phyloP scores from a whole-genome alignment of 352 stramenopile species.

The Phytophthora capsici region DNA sequence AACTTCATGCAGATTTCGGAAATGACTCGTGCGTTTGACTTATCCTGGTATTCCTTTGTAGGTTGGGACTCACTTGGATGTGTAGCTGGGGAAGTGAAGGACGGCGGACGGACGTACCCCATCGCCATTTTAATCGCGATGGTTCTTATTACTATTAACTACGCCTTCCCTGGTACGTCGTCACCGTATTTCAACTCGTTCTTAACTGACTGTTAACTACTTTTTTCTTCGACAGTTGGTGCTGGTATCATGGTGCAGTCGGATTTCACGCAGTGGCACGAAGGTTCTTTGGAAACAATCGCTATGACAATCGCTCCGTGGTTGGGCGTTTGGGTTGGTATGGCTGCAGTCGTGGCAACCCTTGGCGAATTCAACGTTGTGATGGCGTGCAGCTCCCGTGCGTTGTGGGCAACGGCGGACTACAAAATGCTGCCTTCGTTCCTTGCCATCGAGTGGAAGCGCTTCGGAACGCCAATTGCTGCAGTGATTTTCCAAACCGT shows the following conservation, averaged over 20 bases:
- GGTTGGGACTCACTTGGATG: constrained; percentile 86
- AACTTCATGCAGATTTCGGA: background rate
- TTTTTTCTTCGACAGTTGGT: constrained; percentile 45
- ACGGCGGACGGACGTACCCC: constrained; percentile 81
- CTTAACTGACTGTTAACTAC: background rate
- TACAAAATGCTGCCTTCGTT: constrained; percentile 86
- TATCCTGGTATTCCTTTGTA: constrained; percentile 12
- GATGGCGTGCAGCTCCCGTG: constrained; percentile 84
- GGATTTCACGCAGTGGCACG: constrained; percentile 73
- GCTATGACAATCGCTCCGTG: constrained; percentile 75
- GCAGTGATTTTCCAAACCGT: constrained; percentile 78
- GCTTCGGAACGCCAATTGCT: constrained; percentile 81
- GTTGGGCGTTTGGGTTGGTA: constrained; percentile 84
- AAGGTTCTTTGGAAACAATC: constrained; percentile 79
- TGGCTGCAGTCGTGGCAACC: constrained; percentile 76
- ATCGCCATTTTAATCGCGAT: constrained; percentile 86
- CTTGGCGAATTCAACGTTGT: constrained; percentile 89
- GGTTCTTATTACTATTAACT: constrained; percentile 86
- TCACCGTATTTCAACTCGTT: background rate
- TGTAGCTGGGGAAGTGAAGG: constrained; percentile 86
- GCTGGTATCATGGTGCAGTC: constrained; percentile 80
- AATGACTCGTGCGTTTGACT: background rate
- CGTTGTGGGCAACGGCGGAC: constrained; percentile 81
- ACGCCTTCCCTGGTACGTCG: constrained; percentile 70
- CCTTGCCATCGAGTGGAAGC: constrained; percentile 69